These are phyloP conservation scores for Claviceps lovelessii DNA, from an alignment of 2,329 filamentous ascomycete species.

Conservation along the genomic window DNA sequence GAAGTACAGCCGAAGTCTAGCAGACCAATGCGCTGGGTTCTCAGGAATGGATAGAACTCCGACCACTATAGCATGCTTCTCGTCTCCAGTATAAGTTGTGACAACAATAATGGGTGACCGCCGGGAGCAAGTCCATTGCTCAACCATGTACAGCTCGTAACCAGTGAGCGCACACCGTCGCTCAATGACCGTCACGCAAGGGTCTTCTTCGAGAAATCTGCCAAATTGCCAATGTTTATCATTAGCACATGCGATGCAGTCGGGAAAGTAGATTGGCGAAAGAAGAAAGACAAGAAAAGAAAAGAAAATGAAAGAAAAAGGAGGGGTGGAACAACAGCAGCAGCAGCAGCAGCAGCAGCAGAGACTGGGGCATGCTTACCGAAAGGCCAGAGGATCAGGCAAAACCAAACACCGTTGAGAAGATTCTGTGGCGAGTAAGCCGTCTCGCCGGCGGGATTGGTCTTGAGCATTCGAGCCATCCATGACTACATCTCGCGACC, in stretches of 20 bases:
- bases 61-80: conserved; percentile 61
- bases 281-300: neutral
- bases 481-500: neutral
- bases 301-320: neutral
- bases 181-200: conserved; percentile 59
- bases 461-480: conserved; percentile 1
- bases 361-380: conserved; percentile 21
- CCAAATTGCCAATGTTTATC: neutral
- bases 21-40: conserved; percentile 68
- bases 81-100: conserved; percentile 82
- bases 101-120: conserved; percentile 83
- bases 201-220: conserved; percentile 75
- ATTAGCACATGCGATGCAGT: conserved; percentile 5
- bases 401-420: conserved; percentile 36
- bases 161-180: conserved; percentile 56
- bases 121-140: conserved; percentile 94
- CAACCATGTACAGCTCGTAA: conserved; percentile 87
- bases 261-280: neutral
- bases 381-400: conserved; percentile 43
- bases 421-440: conserved; percentile 9
- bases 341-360: too few species aligned
- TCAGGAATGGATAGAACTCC: conserved; percentile 70
- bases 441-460: conserved; percentile 5
- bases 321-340: too few species aligned
- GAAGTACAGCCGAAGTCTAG: conserved; percentile 68